A percentile compares a stretch with the other conserved stretches of the same genome.
Conservation (phyloP, 495 filamentous ascomycete species). For the Lophiotrema nucula region DNA sequence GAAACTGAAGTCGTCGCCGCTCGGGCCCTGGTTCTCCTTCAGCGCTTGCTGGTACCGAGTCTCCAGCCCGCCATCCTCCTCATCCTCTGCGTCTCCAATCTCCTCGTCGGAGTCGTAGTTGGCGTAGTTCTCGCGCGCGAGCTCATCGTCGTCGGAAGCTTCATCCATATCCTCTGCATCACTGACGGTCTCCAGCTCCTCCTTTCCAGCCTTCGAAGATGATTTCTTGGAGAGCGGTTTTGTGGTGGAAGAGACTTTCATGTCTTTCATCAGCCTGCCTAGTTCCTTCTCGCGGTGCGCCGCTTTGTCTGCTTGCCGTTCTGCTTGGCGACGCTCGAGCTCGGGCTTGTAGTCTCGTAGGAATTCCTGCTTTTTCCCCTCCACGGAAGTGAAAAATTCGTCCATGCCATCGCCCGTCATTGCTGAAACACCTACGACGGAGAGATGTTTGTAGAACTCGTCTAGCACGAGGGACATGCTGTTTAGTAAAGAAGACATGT, state of each 20-base stretch:
- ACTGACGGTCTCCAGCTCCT: conserved; percentile 55
- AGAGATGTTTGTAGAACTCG: conserved; percentile 93
- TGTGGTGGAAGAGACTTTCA: conserved; percentile 62
- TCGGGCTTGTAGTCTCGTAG: conserved; percentile 89
- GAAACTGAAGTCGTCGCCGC: conserved; percentile 57
- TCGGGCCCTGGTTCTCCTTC: conserved; percentile 43
- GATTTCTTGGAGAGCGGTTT: conserved; percentile 36
- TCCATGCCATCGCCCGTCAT: conserved; percentile 90
- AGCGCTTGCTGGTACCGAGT: conserved; percentile 60
- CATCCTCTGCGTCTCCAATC: conserved; percentile 10
- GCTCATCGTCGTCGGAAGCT: conserved; percentile 47
- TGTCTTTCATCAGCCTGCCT: conserved; percentile 89
- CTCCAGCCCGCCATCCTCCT: conserved; percentile 50
- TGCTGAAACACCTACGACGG: conserved; percentile 86
- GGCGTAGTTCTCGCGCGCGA: conserved; percentile 20
- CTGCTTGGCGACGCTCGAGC: conserved; percentile 72
- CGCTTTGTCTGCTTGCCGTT: conserved; percentile 70
- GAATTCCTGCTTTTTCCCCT: conserved; percentile 85
- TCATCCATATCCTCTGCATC: conserved; percentile 60
- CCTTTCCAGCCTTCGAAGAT: conserved; percentile 37
- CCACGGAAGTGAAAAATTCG: conserved; percentile 87
- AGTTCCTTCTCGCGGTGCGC: conserved; percentile 74
- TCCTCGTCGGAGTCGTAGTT: conserved; percentile 48
- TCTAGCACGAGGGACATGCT: conserved; percentile 97
- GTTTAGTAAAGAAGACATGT: conserved; percentile 95